Evolutionary conservation across 1,284 basidiomycete species (phyloP).

Genomic region (Crepidotus sp.): DNA sequence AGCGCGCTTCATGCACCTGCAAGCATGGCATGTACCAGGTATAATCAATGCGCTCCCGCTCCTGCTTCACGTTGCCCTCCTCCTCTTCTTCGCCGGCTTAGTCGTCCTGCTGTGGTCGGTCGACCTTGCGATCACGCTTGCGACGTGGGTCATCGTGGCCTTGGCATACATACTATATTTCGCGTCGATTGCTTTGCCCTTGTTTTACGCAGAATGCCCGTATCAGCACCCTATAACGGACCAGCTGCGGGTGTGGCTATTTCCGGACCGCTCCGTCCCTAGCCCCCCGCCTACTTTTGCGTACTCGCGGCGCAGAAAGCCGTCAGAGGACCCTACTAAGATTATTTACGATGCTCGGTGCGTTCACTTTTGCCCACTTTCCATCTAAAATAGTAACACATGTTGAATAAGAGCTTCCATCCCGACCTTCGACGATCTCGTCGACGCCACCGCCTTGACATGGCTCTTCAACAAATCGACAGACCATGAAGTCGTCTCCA

Average conservation of each 20-base stretch:
- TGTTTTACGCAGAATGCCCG: constrained; percentile 34
- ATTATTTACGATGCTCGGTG: constrained; percentile 13
- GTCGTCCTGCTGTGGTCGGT: constrained; percentile 32
- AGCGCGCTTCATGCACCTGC: constrained; percentile 26
- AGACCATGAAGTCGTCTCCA: constrained; percentile 24
- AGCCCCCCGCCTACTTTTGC: not conserved
- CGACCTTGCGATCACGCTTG: constrained; percentile 26
- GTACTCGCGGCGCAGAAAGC: not conserved
- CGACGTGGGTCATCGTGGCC: constrained; percentile 28
- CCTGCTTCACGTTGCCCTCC: constrained; percentile 34
- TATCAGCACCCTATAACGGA: constrained; percentile 34
- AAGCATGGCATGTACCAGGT: constrained; percentile 31
- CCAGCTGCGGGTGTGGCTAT: constrained; percentile 22
- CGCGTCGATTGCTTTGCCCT: constrained; percentile 30
- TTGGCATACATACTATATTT: constrained; percentile 31
- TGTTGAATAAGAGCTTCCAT: constrained; percentile 17
- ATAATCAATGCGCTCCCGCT: constrained; percentile 33
- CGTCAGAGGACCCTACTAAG: constrained; percentile 2
- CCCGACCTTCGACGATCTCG: constrained; percentile 19
- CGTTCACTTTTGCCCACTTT: not conserved
- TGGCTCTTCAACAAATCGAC: constrained; percentile 31
- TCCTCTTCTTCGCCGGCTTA: constrained; percentile 37
- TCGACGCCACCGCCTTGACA: constrained; percentile 28
- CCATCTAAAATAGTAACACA: too few relatives aligned
- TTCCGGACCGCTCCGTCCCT: not conserved